Percentiles rank a stretch among this genome's conserved stretches.
phyloP scores from a whole-genome alignment of 371 early-diverging fungal genomes.

The Apophysomyces sp. region DNA sequence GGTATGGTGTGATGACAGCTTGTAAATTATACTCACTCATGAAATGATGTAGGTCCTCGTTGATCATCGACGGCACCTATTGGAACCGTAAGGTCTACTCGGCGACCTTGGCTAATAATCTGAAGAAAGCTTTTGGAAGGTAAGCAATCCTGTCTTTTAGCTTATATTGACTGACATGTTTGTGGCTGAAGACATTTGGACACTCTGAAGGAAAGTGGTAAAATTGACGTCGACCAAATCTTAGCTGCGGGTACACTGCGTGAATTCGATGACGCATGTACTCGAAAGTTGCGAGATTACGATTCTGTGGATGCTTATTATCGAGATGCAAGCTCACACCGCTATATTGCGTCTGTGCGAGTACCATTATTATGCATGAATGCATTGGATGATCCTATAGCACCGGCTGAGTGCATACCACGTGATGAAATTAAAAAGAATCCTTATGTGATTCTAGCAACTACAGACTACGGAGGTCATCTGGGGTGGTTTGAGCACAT shows the following conservation, averaged over 20 bases:
- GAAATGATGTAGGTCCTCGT: neutral
- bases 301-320: constrained; percentile 86
- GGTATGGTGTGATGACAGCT: constrained; percentile 23
- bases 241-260: constrained; percentile 36
- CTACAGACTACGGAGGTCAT: constrained; percentile 90
- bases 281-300: constrained; percentile 71
- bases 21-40: neutral
- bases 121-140: constrained; percentile 62
- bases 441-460: constrained; percentile 83
- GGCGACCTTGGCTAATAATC: constrained; percentile 66
- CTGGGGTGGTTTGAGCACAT: constrained; percentile 89
- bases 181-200: constrained; percentile 48
- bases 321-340: constrained; percentile 69
- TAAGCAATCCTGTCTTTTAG: constrained; percentile 5
- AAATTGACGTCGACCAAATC: constrained; percentile 59
- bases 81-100: constrained; percentile 66
- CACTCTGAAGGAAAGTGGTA: constrained; percentile 47
- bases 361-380: constrained; percentile 83
- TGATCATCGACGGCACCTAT: constrained; percentile 24
- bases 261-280: constrained; percentile 70
- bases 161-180: neutral
- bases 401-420: constrained; percentile 71
- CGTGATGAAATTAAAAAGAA: constrained; percentile 72
- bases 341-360: constrained; percentile 70
- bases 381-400: constrained; percentile 93